Percentiles rank a stretch among this genome's conserved stretches.
Evolutionary conservation across 129 eudicot species (phyloP).

Genomic region (Artemisia annua): DNA sequence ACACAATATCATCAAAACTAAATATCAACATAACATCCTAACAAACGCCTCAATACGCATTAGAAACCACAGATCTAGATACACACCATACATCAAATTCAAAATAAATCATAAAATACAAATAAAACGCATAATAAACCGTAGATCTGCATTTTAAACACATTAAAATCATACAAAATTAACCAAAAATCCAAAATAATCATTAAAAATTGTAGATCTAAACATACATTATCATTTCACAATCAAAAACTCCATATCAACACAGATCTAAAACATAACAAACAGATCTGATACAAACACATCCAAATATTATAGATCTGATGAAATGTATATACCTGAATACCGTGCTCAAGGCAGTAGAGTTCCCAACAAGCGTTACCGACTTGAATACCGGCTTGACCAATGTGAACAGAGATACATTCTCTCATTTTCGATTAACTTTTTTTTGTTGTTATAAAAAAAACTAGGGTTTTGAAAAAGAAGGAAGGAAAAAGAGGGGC

Average conservation of each 20-base stretch:
- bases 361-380: conserved; percentile 63
- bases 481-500: conserved; percentile 37
- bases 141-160: no score
- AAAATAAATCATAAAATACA: no score
- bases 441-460: neutral
- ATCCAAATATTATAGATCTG: conserved; percentile 19
- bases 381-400: conserved; percentile 59
- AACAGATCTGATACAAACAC: neutral
- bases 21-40: no score
- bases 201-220: conserved; percentile 2
- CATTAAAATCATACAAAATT: no score
- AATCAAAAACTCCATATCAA: neutral
- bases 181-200: neutral
- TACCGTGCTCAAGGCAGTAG: conserved; percentile 62
- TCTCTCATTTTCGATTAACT: conserved; percentile 48
- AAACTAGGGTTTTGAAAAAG: conserved; percentile 17
- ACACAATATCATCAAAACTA: no score
- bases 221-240: neutral
- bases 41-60: no score
- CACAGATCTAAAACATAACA: conserved; percentile 10
- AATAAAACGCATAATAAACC: no score
- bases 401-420: conserved; percentile 63
- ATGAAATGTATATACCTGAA: conserved; percentile 35
- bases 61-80: no score
- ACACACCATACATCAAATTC: no score